phyloP scores from a whole-genome alignment of 2,329 filamentous ascomycete genomes.

The Ceratocystis diversiconidia region DNA sequence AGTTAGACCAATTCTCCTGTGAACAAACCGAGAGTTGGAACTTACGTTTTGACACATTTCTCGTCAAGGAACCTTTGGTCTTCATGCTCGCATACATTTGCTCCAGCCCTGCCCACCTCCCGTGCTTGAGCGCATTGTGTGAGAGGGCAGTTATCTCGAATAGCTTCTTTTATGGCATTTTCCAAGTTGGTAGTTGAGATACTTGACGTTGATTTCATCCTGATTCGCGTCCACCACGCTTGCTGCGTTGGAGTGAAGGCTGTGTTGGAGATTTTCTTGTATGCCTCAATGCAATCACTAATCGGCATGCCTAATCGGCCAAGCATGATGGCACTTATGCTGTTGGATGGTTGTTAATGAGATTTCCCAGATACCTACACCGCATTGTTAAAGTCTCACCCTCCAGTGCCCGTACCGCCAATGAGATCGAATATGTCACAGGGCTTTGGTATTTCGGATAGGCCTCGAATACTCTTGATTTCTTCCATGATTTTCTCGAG shows the following conservation, averaged over 20 bases:
- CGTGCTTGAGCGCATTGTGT: not conserved
- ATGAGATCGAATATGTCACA: conserved; percentile 24
- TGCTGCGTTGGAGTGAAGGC: too few species aligned
- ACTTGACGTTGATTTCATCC: not conserved
- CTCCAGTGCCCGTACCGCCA: conserved; percentile 24
- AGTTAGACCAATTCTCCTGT: too few species aligned
- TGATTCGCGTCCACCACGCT: too few species aligned
- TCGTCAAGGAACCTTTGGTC: too few species aligned
- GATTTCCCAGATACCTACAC: not conserved
- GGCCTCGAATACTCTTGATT: too few species aligned
- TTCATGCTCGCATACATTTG: too few species aligned
- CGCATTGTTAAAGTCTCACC: conserved; percentile 16
- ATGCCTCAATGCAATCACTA: not conserved
- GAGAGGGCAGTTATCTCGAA: not conserved
- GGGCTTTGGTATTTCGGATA: conserved; percentile 19
- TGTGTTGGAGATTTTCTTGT: not conserved
- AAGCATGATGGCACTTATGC: not conserved
- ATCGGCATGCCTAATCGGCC: not conserved
- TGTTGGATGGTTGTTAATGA: not conserved
- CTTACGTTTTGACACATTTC: not conserved
- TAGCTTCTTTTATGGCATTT: not conserved
- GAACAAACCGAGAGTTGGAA: not conserved
- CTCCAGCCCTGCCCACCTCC: too few species aligned
- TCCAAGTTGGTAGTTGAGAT: not conserved
- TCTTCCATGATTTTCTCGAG: too few species aligned